phyloP scores from a whole-genome alignment of 1,284 basidiomycete species.

The Paramarasmius palmivorus region DNA sequence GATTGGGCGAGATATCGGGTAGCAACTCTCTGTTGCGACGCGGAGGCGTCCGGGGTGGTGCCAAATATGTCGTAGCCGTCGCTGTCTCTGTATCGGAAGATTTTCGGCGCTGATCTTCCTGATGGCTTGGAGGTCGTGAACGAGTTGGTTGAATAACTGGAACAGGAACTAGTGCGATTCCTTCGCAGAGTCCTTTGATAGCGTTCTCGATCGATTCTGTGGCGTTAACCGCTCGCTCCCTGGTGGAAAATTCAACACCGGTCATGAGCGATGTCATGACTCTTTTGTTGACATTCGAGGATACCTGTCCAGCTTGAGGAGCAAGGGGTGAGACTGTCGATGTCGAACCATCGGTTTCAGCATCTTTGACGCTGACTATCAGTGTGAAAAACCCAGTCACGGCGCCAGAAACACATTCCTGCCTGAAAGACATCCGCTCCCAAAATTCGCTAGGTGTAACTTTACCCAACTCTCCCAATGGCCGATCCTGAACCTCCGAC shows the following conservation, averaged over 20 bases:
- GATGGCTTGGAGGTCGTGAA: background rate
- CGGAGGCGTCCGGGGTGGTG: constrained; percentile 51
- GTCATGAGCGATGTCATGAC: constrained; percentile 68
- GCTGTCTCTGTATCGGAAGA: constrained; percentile 38
- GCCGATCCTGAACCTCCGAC: constrained; percentile 31
- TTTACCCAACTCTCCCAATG: constrained; percentile 51
- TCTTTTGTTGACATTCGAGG: constrained; percentile 65
- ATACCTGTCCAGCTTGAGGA: constrained; percentile 60
- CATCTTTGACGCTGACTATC: constrained; percentile 35
- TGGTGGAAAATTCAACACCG: constrained; percentile 76
- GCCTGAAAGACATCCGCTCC: constrained; percentile 92
- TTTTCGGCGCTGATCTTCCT: constrained; percentile 21
- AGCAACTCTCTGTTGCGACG: constrained; percentile 32
- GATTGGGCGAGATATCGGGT: constrained; percentile 60
- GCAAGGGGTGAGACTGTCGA: constrained; percentile 44
- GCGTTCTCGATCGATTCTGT: constrained; percentile 70
- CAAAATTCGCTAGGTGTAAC: constrained; percentile 82
- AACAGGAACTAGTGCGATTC: constrained; percentile 36
- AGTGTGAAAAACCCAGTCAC: constrained; percentile 89
- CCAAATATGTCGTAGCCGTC: constrained; percentile 24
- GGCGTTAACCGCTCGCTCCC: constrained; percentile 61
- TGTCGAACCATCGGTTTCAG: constrained; percentile 8
- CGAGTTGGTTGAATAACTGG: constrained; percentile 19
- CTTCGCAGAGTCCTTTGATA: constrained; percentile 71
- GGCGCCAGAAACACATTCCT: constrained; percentile 85